Evolutionary conservation across 805 yeast genomes (phyloP), one percentile per base, ranked within the genome.

Genomic region (Kuraishia hungarica): DNA sequence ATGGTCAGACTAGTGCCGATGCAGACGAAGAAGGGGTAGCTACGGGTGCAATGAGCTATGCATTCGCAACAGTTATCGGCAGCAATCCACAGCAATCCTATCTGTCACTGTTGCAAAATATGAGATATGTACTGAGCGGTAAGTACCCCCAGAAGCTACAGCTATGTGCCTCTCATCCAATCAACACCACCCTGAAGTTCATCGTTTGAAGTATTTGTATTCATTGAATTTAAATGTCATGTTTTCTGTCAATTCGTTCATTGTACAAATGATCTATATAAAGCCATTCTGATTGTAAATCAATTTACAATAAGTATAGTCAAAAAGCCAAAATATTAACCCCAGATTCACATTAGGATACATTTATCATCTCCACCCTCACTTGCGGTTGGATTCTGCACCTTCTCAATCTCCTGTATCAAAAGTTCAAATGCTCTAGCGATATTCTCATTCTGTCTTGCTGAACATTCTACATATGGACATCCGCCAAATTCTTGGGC

Each of bases 31-130:
- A 81, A 46, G 91, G 92, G 26, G 71, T 69, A 13, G 80, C 83
- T 48, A 87, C 94, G 0, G 96, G 96, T 56, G 96, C 96, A 2
- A 85, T 89, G 88, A 84, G 91, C 23, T 87, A 82, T 71, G 86
- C 96, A 0, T 87, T 89, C 62, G 75, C 87, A 51, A 74, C 76
- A 57, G 92, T 87, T 8, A 70, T 89, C 73, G 59, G 70, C 29
- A 65, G 70, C 48, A 78, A 80, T 64, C 81, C 84, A 19, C 76
- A 81, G 62, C 90, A 86, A 70, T 73, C 82, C 15, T 86, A 83
- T 64, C 60, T 84, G 52, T 72, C 86, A 17, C 73, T 86, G 57
- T 71, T 86, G 66, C 81, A 84, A 65, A 79, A 81, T 58, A 83
- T 83, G 83, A 78, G 92, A 63, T 63, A 70, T 48, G 78, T 78